These are phyloP conservation scores for Bipolaris oryzae DNA, from an alignment of 2,329 filamentous ascomycete species.

Conservation along the genomic window DNA sequence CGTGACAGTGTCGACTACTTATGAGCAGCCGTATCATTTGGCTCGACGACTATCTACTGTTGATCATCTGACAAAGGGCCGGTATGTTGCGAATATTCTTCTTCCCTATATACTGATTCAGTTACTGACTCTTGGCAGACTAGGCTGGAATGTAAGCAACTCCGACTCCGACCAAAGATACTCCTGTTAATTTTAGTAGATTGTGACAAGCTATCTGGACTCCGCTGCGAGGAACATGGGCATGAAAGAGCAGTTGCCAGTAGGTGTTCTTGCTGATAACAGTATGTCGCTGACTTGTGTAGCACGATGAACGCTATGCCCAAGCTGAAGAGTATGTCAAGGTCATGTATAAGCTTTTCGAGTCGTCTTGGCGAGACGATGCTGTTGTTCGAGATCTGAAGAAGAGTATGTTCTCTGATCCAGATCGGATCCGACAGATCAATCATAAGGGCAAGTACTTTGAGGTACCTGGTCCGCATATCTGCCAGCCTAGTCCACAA, in stretches of 20 bases:
- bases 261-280: constrained; percentile 63
- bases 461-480: constrained; percentile 68
- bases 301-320: constrained; percentile 72
- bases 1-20: constrained; percentile 70
- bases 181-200: constrained; percentile 45
- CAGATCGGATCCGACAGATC: constrained; percentile 66
- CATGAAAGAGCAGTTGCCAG: constrained; percentile 61
- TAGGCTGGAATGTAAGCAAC: constrained; percentile 36
- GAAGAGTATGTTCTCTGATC: constrained; percentile 65
- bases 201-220: constrained; percentile 72
- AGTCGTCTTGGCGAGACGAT: constrained; percentile 71
- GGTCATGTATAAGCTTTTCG: constrained; percentile 71
- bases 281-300: constrained; percentile 52
- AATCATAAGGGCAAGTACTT: constrained; percentile 71
- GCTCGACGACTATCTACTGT: constrained; percentile 69
- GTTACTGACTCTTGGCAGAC: constrained; percentile 16
- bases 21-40: constrained; percentile 71
- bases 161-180: constrained; percentile 6
- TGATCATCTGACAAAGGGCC: constrained; percentile 70
- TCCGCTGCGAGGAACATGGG: constrained; percentile 69
- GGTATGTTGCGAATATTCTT: constrained; percentile 39
- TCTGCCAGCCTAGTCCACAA: constrained; percentile 69
- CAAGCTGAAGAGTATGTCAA: constrained; percentile 73
- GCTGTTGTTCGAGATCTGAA: constrained; percentile 66
- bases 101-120: not conserved